These are phyloP conservation scores for Plectosphaerella sp. DNA, from an alignment of 2,329 filamentous ascomycete species.

Conservation along the genomic window DNA sequence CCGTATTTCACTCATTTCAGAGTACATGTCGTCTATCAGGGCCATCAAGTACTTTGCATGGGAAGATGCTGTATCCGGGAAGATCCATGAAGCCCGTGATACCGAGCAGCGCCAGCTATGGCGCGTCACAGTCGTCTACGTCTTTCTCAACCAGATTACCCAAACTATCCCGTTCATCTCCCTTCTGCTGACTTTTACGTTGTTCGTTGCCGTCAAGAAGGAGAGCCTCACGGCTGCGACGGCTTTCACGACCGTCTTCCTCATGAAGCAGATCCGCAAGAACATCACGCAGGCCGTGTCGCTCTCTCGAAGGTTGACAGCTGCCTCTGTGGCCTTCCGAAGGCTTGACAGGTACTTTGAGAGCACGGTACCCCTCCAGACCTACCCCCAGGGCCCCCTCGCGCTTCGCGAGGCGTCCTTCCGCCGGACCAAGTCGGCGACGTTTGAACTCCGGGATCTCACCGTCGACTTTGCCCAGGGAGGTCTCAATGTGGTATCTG, in stretches of 20 bases:
- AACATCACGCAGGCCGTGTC: conserved; percentile 47
- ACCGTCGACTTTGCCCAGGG: conserved; percentile 48
- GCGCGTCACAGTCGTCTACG: conserved; percentile 44
- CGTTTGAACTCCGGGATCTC: conserved; percentile 43
- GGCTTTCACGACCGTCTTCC: conserved; percentile 51
- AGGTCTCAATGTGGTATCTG: conserved; percentile 49
- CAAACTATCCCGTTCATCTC: conserved; percentile 48
- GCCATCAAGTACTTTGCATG: conserved; percentile 59
- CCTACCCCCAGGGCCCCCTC: conserved; percentile 45
- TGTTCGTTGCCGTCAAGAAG: conserved; percentile 43
- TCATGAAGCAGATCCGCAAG: conserved; percentile 48
- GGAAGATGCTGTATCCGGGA: conserved; percentile 49
- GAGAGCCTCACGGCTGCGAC: conserved; percentile 48
- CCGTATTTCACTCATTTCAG: conserved; percentile 52
- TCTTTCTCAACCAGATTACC: conserved; percentile 41
- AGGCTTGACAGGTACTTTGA: conserved; percentile 52
- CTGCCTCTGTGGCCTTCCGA: conserved; percentile 41
- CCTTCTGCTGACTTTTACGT: conserved; percentile 48
- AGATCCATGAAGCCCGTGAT: conserved; percentile 42
- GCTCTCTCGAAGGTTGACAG: conserved; percentile 34
- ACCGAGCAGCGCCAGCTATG: conserved; percentile 52
- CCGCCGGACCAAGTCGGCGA: conserved; percentile 43
- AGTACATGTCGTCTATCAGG: conserved; percentile 53
- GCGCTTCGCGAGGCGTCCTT: conserved; percentile 42
- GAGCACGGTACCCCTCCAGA: conserved; percentile 41